Base-by-base conservation (phyloP, 129 eudicot genomes). In the Chrysanthemum makinoi region DNA sequence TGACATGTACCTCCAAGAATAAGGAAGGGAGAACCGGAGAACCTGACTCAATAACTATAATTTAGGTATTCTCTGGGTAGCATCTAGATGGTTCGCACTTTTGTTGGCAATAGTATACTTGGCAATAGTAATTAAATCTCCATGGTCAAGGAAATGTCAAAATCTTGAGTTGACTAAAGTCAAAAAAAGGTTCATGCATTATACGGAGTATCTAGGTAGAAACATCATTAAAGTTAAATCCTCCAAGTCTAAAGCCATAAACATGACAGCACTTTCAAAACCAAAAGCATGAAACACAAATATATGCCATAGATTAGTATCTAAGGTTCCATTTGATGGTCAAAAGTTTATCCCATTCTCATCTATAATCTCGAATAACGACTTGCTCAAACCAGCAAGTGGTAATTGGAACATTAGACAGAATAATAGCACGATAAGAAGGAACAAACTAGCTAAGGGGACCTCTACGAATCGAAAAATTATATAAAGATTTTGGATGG, bases 61-160 rank as follows among this genome's bases (percentile, higher is more conserved):
- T 35, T 8, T 39, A 39, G 46, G 46, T 8, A 39, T 39, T 39
- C 10, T 39, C 10, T 39, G 46, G 35, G 46, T 39, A 39, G 46
- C 46, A 39, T 39, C 46, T 8, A 39, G 46, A 39, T 39, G 46
- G 9, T 44, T 71, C 66, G 4, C 10, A 43, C 66, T 28, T 72
- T 72, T 46, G 48, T 44, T 72, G 68, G 54, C 18, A 74, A 74
- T 64, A 39, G 55, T 63, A 63, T 64, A 28, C 55, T 74, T n/a
- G n/a, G n/a, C n/a, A n/a, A n/a, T 74, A 63, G 33, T 64, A 39
- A 19, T 30, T 39, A 7, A 30, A 6, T 63, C 14, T 51, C 63
- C 24, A 62, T 12, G 62, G 78, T 74, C 78, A 74, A 74, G 70
- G 71, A 74, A 54, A 64, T 74, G 78, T 74, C 78, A 64, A 52